Evolutionary conservation across 305 asterid genomes (phyloP).

Genomic region (Petunia hybrid): DNA sequence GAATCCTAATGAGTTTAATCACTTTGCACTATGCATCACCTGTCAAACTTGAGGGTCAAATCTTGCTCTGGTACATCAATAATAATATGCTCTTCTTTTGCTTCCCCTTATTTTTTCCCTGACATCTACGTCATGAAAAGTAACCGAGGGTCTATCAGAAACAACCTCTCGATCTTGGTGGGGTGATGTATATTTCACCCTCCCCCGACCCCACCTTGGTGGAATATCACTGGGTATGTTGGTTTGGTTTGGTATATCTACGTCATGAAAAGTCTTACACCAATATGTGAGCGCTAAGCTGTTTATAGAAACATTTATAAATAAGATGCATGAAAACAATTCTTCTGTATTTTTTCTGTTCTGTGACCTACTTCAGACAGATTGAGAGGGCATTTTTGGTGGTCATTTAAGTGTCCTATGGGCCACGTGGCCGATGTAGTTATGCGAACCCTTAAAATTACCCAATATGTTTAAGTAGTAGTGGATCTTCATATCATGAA

Average conservation of each 20-base stretch:
- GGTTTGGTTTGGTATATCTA: not conserved
- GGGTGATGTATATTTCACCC: too few species aligned
- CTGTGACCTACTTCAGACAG: not conserved
- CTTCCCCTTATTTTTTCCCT: not conserved
- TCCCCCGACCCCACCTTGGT: too few species aligned
- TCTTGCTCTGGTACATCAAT: not conserved
- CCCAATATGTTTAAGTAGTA: constrained; percentile 10
- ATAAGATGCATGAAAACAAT: not conserved
- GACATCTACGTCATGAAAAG: not conserved
- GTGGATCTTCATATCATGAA: not conserved
- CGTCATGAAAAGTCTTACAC: not conserved
- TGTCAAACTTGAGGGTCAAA: constrained; percentile 12
- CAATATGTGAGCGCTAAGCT: not conserved
- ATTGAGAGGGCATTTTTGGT: not conserved
- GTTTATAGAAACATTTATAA: not conserved
- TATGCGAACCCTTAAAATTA: not conserved
- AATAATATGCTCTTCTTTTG: not conserved
- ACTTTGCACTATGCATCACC: not conserved
- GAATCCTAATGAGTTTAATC: not conserved
- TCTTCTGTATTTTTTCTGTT: not conserved
- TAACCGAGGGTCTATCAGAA: not conserved
- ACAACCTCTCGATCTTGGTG: too few species aligned
- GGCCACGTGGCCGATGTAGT: not conserved
- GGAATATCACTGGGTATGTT: too few species aligned
- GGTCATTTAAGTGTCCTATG: not conserved